These are phyloP conservation scores for Beauveria sp. DNA, from an alignment of 2,329 filamentous ascomycete genomes.

Conservation along the genomic window DNA sequence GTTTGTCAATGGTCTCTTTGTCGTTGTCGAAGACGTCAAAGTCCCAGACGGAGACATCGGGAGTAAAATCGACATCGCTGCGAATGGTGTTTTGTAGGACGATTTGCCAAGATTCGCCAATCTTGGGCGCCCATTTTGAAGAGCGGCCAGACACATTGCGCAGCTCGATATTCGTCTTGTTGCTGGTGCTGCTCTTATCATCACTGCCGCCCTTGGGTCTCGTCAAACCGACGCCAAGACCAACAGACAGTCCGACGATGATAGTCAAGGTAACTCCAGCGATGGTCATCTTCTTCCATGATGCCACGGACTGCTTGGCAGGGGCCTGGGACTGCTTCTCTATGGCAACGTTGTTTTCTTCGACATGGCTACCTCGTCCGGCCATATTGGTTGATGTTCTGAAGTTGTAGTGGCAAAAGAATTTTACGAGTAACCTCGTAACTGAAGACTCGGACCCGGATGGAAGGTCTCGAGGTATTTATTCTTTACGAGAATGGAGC, in stretches of 20 bases:
- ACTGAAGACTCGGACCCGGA: not conserved
- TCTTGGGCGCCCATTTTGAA: conserved; percentile 43
- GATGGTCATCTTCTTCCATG: conserved; percentile 25
- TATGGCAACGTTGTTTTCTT: not conserved
- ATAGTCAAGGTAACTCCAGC: conserved; percentile 19
- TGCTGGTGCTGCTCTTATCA: conserved; percentile 5
- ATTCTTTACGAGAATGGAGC: not conserved
- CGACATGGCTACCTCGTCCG: not conserved
- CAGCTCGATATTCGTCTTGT: conserved; percentile 16
- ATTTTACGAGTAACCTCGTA: not conserved
- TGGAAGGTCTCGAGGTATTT: not conserved
- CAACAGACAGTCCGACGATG: conserved; percentile 41
- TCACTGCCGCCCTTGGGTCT: conserved; percentile 20
- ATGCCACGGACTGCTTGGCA: conserved; percentile 16
- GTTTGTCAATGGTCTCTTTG: conserved; percentile 39
- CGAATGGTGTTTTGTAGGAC: conserved; percentile 40
- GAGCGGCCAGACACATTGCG: conserved; percentile 16
- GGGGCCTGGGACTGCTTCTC: not conserved
- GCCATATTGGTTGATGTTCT: not conserved
- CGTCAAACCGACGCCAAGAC: conserved; percentile 48
- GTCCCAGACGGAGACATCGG: conserved; percentile 43
- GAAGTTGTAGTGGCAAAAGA: not conserved
- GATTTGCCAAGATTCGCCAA: conserved; percentile 54
- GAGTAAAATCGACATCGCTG: conserved; percentile 28
- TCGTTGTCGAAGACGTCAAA: conserved; percentile 50